Conservation (phyloP, 495 filamentous ascomycete genomes). For the Choiromyces venosus region DNA sequence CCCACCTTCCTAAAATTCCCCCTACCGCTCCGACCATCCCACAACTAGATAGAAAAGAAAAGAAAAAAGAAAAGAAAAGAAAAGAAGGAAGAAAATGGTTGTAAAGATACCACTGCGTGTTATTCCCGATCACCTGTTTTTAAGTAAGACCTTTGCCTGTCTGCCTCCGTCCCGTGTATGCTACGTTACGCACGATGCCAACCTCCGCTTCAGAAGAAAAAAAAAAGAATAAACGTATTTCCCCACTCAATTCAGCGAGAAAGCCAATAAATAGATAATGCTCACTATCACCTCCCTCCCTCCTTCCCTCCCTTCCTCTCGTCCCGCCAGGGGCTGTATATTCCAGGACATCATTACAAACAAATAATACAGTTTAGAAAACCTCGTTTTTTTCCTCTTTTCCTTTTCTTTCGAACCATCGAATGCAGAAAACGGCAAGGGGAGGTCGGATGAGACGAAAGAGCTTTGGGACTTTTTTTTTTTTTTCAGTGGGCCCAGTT, state of each 20-base stretch:
- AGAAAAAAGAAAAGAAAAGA: slow-evolving; percentile 6
- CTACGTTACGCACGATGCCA: neutral
- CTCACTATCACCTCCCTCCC: slow-evolving; percentile 18
- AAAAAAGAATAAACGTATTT: slow-evolving; percentile 6
- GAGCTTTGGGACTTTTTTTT: neutral
- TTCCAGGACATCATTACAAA: slow-evolving; percentile 19
- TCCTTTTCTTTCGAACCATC: slow-evolving; percentile 24
- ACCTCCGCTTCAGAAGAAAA: slow-evolving; percentile 18
- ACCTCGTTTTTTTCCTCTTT: too few relatives aligned
- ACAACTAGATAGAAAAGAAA: slow-evolving; percentile 1
- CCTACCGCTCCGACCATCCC: neutral
- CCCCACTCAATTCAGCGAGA: slow-evolving; percentile 11
- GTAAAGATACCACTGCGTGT: slow-evolving; percentile 1
- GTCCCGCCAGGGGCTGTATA: slow-evolving; percentile 1
- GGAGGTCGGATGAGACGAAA: too few relatives aligned
- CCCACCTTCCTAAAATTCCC: neutral
- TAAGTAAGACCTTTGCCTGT: too few relatives aligned
- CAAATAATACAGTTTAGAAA: slow-evolving; percentile 24
- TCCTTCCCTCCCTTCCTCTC: slow-evolving; percentile 2
- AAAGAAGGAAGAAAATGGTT: too few relatives aligned
- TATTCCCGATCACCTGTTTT: neutral
- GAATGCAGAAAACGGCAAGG: slow-evolving; percentile 18
- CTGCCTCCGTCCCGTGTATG: neutral
- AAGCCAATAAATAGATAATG: slow-evolving; percentile 2
- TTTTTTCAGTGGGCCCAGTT: neutral